phyloP scores from a whole-genome alignment of 805 yeast species.

The Starmerella bacillaris region DNA sequence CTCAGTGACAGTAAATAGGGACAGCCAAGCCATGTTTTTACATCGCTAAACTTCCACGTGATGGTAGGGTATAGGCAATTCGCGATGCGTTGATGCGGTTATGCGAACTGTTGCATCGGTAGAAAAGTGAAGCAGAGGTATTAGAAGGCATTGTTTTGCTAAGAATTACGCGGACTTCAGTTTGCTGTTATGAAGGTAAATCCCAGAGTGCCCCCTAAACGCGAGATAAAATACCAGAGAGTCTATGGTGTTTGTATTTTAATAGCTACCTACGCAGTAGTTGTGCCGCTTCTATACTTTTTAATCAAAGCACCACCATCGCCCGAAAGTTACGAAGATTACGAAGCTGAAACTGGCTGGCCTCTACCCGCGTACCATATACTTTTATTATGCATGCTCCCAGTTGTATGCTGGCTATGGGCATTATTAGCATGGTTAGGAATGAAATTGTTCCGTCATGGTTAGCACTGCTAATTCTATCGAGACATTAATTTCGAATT shows the following conservation, averaged over 20 bases:
- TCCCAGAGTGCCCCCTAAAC: conserved; percentile 13
- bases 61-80: no score
- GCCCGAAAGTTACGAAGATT: conserved; percentile 3
- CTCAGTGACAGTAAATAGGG: no score
- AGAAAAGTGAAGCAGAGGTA: no score
- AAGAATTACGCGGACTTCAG: no score
- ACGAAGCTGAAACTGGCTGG: conserved; percentile 22
- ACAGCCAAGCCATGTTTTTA: no score
- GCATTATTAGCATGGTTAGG: conserved; percentile 62
- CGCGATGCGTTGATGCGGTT: no score
- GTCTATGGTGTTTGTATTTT: conserved; percentile 8
- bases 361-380: conserved; percentile 27
- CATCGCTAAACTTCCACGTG: no score
- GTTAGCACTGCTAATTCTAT: no score
- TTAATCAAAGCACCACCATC: conserved; percentile 2
- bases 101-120: no score
- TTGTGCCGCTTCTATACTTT: conserved; percentile 2
- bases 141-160: no score
- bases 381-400: conserved; percentile 21
- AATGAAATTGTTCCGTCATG: conserved; percentile 60
- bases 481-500: no score
- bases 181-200: conserved; percentile 12
- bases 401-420: conserved; percentile 44
- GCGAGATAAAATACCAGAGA: conserved; percentile 4
- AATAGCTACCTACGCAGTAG: conserved; percentile 9